phyloP scores from a whole-genome alignment of 352 stramenopile genomes.

The Pythium phragmitis region DNA sequence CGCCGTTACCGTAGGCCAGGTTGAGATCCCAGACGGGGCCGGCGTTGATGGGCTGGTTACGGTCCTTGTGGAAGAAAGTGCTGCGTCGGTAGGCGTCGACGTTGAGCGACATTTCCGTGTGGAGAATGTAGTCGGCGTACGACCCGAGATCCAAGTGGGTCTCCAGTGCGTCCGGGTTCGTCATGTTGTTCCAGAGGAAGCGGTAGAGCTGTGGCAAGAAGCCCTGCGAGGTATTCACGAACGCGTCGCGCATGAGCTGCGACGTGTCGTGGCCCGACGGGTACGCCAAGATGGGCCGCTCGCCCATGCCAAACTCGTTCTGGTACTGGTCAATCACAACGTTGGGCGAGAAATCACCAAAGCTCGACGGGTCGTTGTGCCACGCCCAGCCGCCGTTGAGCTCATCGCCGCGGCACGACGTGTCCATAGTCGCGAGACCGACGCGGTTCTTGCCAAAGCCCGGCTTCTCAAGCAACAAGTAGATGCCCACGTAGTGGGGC shows the following conservation, averaged over 20 bases:
- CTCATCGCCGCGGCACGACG: conserved; percentile 42
- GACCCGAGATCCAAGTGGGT: conserved; percentile 67
- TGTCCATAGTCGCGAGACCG: conserved; percentile 51
- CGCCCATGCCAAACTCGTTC: conserved; percentile 77
- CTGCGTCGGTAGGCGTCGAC: conserved; percentile 77
- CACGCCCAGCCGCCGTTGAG: conserved; percentile 74
- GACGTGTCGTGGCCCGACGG: conserved; percentile 51
- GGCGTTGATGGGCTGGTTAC: conserved; percentile 69
- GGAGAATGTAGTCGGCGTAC: conserved; percentile 74
- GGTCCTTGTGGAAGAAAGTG: conserved; percentile 81
- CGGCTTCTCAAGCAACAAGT: conserved; percentile 74
- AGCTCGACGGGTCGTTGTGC: conserved; percentile 73
- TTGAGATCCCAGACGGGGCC: conserved; percentile 81
- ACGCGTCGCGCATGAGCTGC: conserved; percentile 74
- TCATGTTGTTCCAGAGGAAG: conserved; percentile 80
- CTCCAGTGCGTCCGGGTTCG: conserved; percentile 47
- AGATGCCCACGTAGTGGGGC: conserved; percentile 62
- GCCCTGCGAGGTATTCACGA: conserved; percentile 55
- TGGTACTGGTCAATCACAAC: conserved; percentile 78
- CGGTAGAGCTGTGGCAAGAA: conserved; percentile 69
- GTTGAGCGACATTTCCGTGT: conserved; percentile 84
- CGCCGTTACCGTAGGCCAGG: conserved; percentile 72
- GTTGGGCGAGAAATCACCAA: conserved; percentile 70
- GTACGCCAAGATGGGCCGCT: conserved; percentile 59
- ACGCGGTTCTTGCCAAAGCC: conserved; percentile 72